Base-by-base conservation (phyloP, 2,329 filamentous ascomycete species). In the Sphaceloma murrayae region DNA sequence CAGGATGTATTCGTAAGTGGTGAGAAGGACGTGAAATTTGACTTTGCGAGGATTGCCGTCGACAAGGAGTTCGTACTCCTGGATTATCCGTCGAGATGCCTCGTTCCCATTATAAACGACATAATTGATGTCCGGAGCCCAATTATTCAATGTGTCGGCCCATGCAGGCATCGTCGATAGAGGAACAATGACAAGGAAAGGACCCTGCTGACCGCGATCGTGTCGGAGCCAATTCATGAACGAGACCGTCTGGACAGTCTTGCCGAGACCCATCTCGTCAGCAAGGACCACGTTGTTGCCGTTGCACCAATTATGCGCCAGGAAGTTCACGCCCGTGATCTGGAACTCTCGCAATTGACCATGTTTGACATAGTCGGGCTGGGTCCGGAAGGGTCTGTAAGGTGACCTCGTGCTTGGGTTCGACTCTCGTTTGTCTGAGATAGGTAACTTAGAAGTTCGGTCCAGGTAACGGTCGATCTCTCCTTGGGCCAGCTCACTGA, bases 151-250 rank as follows among this genome's bases (percentile, higher is more conserved):
- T 0, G 91, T 98, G 58, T 98, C 91, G 34, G 86, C 91, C 91
- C 91, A 98, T 2, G 91, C 87, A 5, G 91, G 89, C 67, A 98
- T 94, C 36, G 94, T 94, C 49, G 89, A 96, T 17, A 98, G 73
- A 19, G 91, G 91, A 5, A 94, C 91, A n/a, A 96, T 86, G 48
- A 96, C 89, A 32, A 98, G 77, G 58, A 95, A 96, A 0, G 91
- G 91, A 0, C 91, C 91, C 62, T 96, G 85, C 61, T 98, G 91
- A 39, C 74, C 74, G 53, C 89, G 79, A 47, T 87, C 80, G 63
- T 96, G 89, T 45, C 86, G 84, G 48, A 98, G 73, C 89, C 91
- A 98, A 60, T 89, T 95, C 62, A 98, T 82, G 62, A 96, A 96
- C 0, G 89, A 80, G 19, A 98, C 88, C 0, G 89, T 95, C 65